Base-by-base conservation (phyloP, 2,329 filamentous ascomycete species). In the Claviceps sp. region DNA sequence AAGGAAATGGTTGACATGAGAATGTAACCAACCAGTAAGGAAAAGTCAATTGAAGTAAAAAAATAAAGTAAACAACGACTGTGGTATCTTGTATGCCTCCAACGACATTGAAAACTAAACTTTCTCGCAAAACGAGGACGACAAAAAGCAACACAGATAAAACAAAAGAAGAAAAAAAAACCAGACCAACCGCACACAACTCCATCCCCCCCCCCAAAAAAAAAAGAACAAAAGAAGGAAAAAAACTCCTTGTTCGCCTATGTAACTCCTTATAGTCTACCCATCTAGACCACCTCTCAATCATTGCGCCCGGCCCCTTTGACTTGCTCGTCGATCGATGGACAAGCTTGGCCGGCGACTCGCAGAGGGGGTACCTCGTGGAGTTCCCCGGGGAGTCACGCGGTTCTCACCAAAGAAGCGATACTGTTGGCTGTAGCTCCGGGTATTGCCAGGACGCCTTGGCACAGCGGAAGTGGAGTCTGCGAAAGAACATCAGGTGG, bases 381-480 rank as follows among this genome's bases (percentile, higher is more conserved):
- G 68, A 2, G 68, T 70, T 4, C 57, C 59, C 16, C 64, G 59
- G 5, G 68, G 68, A 1, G 68, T 71, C 1, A 70, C 67, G 23
- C 68, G 65, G 40, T 57, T 68, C 58, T 71, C 68, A 1, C 68
- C 68, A 46, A 71, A 70, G 61, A 71, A 71, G 13, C 68, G 67
- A 43, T 68, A 54, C 40, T 69, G 64, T 49, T 71, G 67, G 52
- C 67, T 70, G 58, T 63, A 71, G 6, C 60, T 57, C 1, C 67
- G 63, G 1, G 56, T 55, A 2, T 56, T 53, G 2, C 46, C 55
- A 0, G 59, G 57, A 3, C 61, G 53, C 14, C 56, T 56, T 4
- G 56, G 58, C 37, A 55, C 47, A 1, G 65, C n/a, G 0, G 65
- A 63, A 61, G 44, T 5, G 8, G 34, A 20, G 16, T 0, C 53